Conservation (phyloP, 1,139 yeast genomes). For the Hyphopichia burtonii region DNA sequence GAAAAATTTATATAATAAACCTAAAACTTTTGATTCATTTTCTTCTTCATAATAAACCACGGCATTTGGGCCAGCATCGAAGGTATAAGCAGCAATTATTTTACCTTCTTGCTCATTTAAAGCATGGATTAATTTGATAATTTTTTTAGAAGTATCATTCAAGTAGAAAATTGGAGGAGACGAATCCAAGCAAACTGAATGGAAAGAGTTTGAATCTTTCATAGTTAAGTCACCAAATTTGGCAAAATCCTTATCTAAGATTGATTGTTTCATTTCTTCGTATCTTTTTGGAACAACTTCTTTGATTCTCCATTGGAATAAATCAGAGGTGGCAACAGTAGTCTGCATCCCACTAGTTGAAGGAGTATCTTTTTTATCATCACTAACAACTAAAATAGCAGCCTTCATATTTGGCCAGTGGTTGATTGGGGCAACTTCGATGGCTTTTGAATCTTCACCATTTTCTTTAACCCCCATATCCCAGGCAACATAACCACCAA, state of each 20-base stretch:
- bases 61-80: slow-evolving; percentile 99
- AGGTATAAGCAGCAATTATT: slow-evolving; percentile 89
- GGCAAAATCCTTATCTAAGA: slow-evolving; percentile 66
- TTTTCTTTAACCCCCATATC: slow-evolving; percentile 79
- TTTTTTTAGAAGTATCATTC: slow-evolving; percentile 90
- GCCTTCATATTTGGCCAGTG: slow-evolving; percentile 97
- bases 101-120: slow-evolving; percentile 68
- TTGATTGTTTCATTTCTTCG: slow-evolving; percentile 76
- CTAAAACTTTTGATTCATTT: slow-evolving; percentile 67
- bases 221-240: slow-evolving; percentile 87
- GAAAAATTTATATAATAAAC: slow-evolving; percentile 56
- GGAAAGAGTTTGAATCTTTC: slow-evolving; percentile 96
- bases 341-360: slow-evolving; percentile 96
- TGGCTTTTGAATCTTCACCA: slow-evolving; percentile 91
- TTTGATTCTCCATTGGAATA: slow-evolving; percentile 74
- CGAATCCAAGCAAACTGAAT: slow-evolving; percentile 93
- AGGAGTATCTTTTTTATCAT: slow-evolving; percentile 90
- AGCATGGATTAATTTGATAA: slow-evolving; percentile 77
- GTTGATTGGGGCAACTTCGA: slow-evolving; percentile 75
- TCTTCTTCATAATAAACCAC: slow-evolving; percentile 82
- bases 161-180: slow-evolving; percentile 94
- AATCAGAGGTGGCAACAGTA: slow-evolving; percentile 84
- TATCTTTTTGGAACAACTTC: slow-evolving; percentile 86
- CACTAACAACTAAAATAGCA: slow-evolving; percentile 87
- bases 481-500: slow-evolving; percentile 99